A percentile compares a stretch with the other conserved stretches of the same genome.
These are phyloP conservation scores for Stephania yunnanensis DNA, from an alignment of 164 flowering plant species.

Conservation along the genomic window DNA sequence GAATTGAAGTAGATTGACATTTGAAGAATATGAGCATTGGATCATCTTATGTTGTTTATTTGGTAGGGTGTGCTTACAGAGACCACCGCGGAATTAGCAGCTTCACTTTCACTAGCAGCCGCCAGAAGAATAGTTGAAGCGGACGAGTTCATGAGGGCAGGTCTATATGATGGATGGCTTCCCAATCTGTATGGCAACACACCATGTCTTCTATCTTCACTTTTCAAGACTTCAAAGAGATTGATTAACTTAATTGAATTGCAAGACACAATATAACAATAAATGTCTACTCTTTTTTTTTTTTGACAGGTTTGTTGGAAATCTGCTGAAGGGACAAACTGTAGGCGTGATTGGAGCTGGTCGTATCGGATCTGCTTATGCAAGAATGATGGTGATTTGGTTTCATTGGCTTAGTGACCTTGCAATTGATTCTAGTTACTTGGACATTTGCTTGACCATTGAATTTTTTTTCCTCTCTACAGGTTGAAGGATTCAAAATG, in stretches of 20 bases:
- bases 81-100: conserved; percentile 94
- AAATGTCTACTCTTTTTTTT: background rate
- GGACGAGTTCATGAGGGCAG: conserved; percentile 95
- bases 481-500: conserved; percentile 99
- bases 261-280: background rate
- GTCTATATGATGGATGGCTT: conserved; percentile 97
- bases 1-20: background rate
- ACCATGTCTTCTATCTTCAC: background rate
- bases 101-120: conserved; percentile 80
- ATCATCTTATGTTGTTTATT: conserved; percentile 12
- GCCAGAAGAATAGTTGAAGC: conserved; percentile 95
- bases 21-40: background rate
- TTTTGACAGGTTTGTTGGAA: conserved; percentile 69
- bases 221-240: no score
- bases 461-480: conserved; percentile 1
- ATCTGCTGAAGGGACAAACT: conserved; percentile 94
- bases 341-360: conserved; percentile 99
- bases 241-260: background rate
- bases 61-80: conserved; percentile 87
- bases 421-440: background rate
- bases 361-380: conserved; percentile 94
- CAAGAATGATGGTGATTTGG: conserved; percentile 84
- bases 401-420: background rate
- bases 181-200: conserved; percentile 67
- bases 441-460: background rate